These are phyloP conservation scores for Aspergillus luchuensis DNA, from an alignment of 2,329 filamentous ascomycete genomes.

Conservation along the genomic window DNA sequence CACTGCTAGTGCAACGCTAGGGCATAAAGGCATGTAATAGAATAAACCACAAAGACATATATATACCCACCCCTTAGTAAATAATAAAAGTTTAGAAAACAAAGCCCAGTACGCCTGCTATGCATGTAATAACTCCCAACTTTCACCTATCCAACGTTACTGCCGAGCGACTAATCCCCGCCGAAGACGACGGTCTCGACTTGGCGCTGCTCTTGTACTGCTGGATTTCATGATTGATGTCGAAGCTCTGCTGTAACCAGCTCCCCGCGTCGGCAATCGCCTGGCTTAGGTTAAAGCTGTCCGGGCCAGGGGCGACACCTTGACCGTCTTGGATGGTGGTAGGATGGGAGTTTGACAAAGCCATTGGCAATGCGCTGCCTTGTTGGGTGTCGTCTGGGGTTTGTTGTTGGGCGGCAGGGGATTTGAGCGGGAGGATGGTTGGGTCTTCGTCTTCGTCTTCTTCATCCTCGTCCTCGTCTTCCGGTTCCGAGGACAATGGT, in stretches of 20 bases:
- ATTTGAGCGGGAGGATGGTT: constrained; percentile 11
- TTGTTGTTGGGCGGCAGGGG: constrained; percentile 6
- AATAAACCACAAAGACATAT: not conserved
- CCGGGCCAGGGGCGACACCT: constrained; percentile 28
- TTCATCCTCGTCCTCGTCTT: constrained; percentile 3
- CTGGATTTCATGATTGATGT: constrained; percentile 40
- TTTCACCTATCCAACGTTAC: constrained; percentile 20
- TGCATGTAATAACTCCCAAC: not conserved
- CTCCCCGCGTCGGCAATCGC: constrained; percentile 50
- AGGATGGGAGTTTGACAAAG: constrained; percentile 35
- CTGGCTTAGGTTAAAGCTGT: constrained; percentile 47
- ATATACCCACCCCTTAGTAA: not conserved
- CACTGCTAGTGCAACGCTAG: too few species aligned
- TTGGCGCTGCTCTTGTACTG: constrained; percentile 19
- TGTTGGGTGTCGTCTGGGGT: constrained; percentile 18
- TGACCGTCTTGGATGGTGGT: constrained; percentile 41
- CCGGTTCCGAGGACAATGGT: constrained; percentile 6
- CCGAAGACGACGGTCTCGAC: constrained; percentile 16
- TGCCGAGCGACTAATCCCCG: constrained; percentile 9
- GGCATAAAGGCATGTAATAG: not conserved
- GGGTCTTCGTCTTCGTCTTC: constrained; percentile 11
- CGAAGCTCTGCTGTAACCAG: constrained; percentile 49
- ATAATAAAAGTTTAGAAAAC: not conserved
- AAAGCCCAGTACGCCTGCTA: not conserved
- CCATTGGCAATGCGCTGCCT: constrained; percentile 32